These are phyloP conservation scores for Alisma plantagoaquatica DNA, from an alignment of 106 monocot species.

Conservation along the genomic window DNA sequence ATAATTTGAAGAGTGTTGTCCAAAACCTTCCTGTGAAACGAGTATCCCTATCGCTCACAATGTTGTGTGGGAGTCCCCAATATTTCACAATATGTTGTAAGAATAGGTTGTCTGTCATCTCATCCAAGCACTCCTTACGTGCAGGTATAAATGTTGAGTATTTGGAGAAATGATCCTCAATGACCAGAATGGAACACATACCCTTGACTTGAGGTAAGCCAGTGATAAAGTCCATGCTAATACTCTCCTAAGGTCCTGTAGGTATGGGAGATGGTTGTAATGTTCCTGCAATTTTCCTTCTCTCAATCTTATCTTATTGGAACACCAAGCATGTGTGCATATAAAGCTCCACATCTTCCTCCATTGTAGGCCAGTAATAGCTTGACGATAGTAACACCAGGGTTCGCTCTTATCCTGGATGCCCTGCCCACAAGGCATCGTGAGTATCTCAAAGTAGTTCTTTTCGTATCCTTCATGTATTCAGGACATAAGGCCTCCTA, in stretches of 20 bases:
- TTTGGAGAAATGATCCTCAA: conserved; percentile 11
- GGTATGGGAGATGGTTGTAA: conserved; percentile 1
- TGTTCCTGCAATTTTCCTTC: not conserved
- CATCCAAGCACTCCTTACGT: not conserved
- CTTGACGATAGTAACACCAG: not conserved
- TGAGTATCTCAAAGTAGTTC: no score
- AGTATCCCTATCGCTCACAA: not conserved
- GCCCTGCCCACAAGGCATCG: not conserved
- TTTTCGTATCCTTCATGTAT: not conserved
- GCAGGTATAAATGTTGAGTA: not conserved
- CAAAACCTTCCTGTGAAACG: conserved; percentile 1
- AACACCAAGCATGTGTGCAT: not conserved
- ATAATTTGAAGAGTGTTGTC: not conserved
- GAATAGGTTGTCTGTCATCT: not conserved
- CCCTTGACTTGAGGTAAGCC: not conserved
- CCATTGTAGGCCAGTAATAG: not conserved
- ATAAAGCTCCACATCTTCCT: not conserved
- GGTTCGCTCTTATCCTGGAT: not conserved
- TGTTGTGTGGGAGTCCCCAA: not conserved
- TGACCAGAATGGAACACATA: not conserved
- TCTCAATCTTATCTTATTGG: conserved; percentile 5
- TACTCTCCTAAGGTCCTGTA: not conserved
- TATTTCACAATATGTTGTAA: conserved; percentile 3
- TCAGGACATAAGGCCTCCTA: not conserved
- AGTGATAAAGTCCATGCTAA: conserved; percentile 9